phyloP scores from a whole-genome alignment of 1,139 yeast genomes.

The Scheffersomyces titani region DNA sequence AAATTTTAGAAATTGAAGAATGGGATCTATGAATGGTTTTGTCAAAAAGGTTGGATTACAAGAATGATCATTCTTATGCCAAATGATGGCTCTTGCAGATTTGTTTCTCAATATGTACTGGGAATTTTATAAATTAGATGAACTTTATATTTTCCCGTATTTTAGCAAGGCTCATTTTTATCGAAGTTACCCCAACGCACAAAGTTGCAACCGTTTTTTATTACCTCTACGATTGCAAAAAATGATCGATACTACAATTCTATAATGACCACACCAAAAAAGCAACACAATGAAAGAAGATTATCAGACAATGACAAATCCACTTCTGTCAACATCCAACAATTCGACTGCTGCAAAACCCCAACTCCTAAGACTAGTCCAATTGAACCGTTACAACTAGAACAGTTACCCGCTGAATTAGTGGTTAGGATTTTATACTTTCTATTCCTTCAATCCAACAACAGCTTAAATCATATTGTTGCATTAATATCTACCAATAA shows the following conservation, averaged over 20 bases:
- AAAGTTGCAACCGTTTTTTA: neutral
- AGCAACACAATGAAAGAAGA: neutral
- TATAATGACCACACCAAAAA: neutral
- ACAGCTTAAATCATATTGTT: neutral
- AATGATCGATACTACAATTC: neutral
- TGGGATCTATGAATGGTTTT: neutral
- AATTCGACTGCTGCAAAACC: neutral
- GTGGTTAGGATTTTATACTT: slow-evolving; percentile 2
- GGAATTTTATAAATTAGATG: neutral
- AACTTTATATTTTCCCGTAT: neutral
- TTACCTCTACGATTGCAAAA: neutral
- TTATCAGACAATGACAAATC: neutral
- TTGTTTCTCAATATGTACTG: neutral
- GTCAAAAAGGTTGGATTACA: neutral
- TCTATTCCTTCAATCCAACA: neutral
- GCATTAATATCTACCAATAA: slow-evolving; percentile 7
- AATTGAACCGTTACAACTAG: neutral
- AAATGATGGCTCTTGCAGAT: neutral
- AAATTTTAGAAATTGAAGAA: neutral
- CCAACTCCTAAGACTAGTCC: neutral
- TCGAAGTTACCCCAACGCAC: neutral
- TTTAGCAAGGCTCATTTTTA: neutral
- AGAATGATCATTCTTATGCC: neutral
- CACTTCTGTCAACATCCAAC: neutral
- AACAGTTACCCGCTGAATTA: slow-evolving; percentile 1